Base-by-base conservation (phyloP, 179 eudicot genomes). In the Silene coronaria region DNA sequence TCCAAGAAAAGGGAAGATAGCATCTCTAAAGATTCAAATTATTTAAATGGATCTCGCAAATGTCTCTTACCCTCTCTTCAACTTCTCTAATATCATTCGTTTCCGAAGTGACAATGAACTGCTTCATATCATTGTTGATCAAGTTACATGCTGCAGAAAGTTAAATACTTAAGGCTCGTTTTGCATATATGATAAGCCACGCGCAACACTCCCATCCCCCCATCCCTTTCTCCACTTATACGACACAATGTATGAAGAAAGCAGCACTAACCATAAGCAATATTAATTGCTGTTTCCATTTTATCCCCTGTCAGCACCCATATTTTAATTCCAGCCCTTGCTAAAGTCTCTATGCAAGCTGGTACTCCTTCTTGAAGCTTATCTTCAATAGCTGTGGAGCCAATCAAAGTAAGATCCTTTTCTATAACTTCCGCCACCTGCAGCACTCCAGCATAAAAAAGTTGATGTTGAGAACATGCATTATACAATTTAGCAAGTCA, bases 361-460 rank as follows among this genome's bases (percentile, higher is more conserved):
- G 98, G 98, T 36, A 94, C 98, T 63, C 98, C 98, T 82, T 94
- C 98, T 86, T 94, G 97, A 82, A 94, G 98, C 85, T 94, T 94
- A 79, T 94, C 98, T 89, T 94, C 98, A 71, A 94, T 94, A 74
- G 98, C 98, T 57, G 97, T 90, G 80, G 89, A 84, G 66, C 98
- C 98, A 81, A 94, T 92, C 82, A 94, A 78, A 77, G 84, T 80
- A 75, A 94, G 92, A 73, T 94, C 95, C 82, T 88, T 92, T 73
- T 94, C 98, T 76, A 94, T 92, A 42, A 89, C 87, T 81, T 94
- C 98, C 22, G 91, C 94, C 51, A 92, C 96, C 98, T 94, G 91
- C 82, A 80, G 22, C 77, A 51, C 62, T 51, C 66, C 74, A 72
- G 58, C 38, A 17, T 63, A 67, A n/a, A n/a, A n/a, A n/a, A n/a